Conservation (phyloP, 2,329 filamentous ascomycete genomes). For the Neonectria magnoliae region DNA sequence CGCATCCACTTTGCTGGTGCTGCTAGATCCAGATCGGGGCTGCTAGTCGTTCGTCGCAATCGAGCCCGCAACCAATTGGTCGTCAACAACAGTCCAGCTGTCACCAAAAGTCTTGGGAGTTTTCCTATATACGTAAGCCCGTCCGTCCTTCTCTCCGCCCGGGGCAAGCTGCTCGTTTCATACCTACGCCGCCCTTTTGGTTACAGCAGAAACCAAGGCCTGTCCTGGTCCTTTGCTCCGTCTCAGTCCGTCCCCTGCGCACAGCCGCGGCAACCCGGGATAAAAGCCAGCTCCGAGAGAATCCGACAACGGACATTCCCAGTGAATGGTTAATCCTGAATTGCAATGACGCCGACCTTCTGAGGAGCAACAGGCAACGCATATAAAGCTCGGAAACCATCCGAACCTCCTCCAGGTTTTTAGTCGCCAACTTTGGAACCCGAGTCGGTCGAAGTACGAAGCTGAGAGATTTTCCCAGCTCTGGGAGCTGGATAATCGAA, state of each 20-base stretch:
- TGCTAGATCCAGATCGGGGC: conserved; percentile 42
- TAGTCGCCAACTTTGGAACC: neutral
- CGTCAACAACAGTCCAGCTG: conserved; percentile 28
- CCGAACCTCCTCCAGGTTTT: neutral
- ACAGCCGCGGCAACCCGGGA: conserved; percentile 5
- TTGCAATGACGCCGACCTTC: neutral
- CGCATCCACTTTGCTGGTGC: conserved; percentile 39
- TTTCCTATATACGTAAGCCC: conserved; percentile 38
- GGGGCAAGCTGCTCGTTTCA: conserved; percentile 27
- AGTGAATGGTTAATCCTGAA: conserved; percentile 3
- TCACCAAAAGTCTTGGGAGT: conserved; percentile 32
- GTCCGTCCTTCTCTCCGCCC: conserved; percentile 34
- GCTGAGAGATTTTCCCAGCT: conserved; percentile 9
- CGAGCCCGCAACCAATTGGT: conserved; percentile 39
- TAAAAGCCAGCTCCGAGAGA: conserved; percentile 1
- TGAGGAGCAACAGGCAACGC: neutral
- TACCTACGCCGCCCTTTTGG: conserved; percentile 16
- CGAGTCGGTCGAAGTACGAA: neutral
- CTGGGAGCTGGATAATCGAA: neutral
- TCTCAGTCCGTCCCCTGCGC: conserved; percentile 2
- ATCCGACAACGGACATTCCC: conserved; percentile 6
- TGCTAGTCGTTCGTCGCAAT: conserved; percentile 38
- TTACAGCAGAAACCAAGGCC: neutral
- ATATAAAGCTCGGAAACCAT: neutral
- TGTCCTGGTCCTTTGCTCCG: conserved; percentile 8